phyloP scores from a whole-genome alignment of 2,329 filamentous ascomycete genomes.

The Colletotrichum karsti region DNA sequence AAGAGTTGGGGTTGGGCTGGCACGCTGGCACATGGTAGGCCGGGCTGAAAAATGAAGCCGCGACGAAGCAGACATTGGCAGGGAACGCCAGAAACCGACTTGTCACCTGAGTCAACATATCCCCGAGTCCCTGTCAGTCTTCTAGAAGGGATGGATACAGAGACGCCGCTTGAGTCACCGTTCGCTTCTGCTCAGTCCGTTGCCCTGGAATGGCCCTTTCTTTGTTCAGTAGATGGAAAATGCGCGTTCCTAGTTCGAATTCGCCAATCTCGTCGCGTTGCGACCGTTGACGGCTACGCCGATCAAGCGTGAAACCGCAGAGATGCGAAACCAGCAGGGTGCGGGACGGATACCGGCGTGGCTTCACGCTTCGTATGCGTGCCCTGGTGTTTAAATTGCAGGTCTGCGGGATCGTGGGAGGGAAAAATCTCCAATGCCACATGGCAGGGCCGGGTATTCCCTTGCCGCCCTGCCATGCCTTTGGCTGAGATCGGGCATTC shows the following conservation, averaged over 20 bases:
- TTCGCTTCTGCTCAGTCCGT: not conserved
- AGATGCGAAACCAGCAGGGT: not conserved
- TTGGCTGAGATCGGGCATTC: slow-evolving; percentile 1
- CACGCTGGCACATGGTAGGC: slow-evolving; percentile 23
- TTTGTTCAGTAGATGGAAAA: not conserved
- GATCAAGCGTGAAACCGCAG: not conserved
- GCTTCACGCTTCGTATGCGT: not conserved
- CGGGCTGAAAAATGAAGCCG: slow-evolving; percentile 12
- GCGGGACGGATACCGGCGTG: not conserved
- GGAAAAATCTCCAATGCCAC: slow-evolving; percentile 15
- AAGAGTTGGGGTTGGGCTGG: slow-evolving; percentile 1
- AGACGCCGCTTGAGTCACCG: not conserved
- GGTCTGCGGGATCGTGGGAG: not conserved
- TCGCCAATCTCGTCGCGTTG: not conserved
- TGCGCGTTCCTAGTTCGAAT: not conserved
- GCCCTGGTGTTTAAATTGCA: not conserved
- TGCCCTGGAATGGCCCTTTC: not conserved
- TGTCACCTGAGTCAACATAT: slow-evolving; percentile 2
- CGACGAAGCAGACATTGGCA: not conserved
- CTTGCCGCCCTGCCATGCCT: slow-evolving; percentile 8
- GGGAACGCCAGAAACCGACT: not conserved
- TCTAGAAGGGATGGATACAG: not conserved
- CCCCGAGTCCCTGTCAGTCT: not conserved
- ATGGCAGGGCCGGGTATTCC: slow-evolving; percentile 17
- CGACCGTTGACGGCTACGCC: not conserved